phyloP scores from a whole-genome alignment of 345 rosid genomes.

The Salix brachista region DNA sequence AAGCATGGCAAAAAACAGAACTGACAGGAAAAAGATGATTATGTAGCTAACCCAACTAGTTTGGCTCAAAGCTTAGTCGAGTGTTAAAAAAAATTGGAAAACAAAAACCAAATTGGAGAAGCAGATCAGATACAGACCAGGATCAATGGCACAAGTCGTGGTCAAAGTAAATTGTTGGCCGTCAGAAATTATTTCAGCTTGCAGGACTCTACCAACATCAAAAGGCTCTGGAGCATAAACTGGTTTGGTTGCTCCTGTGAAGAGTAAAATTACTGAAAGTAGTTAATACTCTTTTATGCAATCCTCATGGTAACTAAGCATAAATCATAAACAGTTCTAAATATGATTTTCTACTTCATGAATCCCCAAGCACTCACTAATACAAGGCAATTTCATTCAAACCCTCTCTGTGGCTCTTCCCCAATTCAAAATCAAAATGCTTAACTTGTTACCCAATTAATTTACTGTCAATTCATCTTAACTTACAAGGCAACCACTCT shows the following conservation, averaged over 20 bases:
- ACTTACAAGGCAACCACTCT: background rate
- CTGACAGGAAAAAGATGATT: background rate
- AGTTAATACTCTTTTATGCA: background rate
- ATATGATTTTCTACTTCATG: background rate
- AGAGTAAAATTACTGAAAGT: slow-evolving; percentile 12
- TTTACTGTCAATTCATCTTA: background rate
- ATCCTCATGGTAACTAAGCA: background rate
- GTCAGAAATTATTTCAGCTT: slow-evolving; percentile 58
- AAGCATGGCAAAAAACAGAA: too few species aligned
- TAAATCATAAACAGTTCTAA: background rate
- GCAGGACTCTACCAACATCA: slow-evolving; percentile 73
- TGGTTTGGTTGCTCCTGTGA: slow-evolving; percentile 84
- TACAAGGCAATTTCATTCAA: background rate
- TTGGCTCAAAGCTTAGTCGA: background rate
- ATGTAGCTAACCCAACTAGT: background rate
- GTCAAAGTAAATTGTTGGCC: slow-evolving; percentile 49
- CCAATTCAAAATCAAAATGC: background rate
- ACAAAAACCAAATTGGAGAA: slow-evolving; percentile 2
- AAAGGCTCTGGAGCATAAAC: slow-evolving; percentile 92
- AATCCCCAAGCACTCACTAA: background rate
- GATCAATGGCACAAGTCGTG: slow-evolving; percentile 74
- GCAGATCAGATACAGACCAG: slow-evolving; percentile 47
- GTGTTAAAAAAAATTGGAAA: background rate
- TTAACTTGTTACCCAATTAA: background rate
- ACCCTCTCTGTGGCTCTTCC: background rate